These are phyloP conservation scores for Geosmithia putterillii DNA, from an alignment of 2,329 filamentous ascomycete genomes.

Conservation along the genomic window DNA sequence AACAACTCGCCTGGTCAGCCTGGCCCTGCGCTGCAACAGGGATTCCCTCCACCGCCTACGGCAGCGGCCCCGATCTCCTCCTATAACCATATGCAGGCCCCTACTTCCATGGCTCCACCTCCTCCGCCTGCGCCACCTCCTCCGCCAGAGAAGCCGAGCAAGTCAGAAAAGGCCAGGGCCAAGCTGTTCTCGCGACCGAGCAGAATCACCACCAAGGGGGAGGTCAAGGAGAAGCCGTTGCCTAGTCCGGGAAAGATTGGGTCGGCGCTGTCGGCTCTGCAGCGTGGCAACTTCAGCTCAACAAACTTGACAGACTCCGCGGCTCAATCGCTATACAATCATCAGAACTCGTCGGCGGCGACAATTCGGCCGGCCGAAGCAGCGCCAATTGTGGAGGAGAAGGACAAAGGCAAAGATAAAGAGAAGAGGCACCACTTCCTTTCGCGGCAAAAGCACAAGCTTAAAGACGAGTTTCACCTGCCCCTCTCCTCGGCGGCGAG, in stretches of 20 bases:
- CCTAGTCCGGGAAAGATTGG: constrained; percentile 63
- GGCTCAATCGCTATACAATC: constrained; percentile 52
- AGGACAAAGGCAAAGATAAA: constrained; percentile 47
- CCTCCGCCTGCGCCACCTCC: constrained; percentile 25
- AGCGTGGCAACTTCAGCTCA: constrained; percentile 57
- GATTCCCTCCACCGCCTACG: constrained; percentile 10
- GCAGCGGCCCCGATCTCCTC: background rate
- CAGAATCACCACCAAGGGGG: constrained; percentile 60
- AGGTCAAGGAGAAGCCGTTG: constrained; percentile 51
- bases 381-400: constrained; percentile 27
- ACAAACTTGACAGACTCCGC: constrained; percentile 53
- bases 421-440: constrained; percentile 72
- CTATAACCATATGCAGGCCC: background rate
- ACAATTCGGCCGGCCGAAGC: constrained; percentile 57
- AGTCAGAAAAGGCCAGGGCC: constrained; percentile 62
- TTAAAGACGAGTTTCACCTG: constrained; percentile 62
- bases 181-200: constrained; percentile 72
- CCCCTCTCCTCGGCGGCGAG: constrained; percentile 65
- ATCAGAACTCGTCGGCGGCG: constrained; percentile 64
- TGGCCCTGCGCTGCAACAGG: constrained; percentile 18
- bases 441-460: constrained; percentile 67
- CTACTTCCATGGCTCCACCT: constrained; percentile 5
- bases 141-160: constrained; percentile 43
- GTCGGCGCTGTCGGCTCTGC: constrained; percentile 52
- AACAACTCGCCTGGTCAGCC: constrained; percentile 36